These are phyloP conservation scores for Helianthus tuberosus DNA, from an alignment of 129 eudicot species.

Conservation along the genomic window DNA sequence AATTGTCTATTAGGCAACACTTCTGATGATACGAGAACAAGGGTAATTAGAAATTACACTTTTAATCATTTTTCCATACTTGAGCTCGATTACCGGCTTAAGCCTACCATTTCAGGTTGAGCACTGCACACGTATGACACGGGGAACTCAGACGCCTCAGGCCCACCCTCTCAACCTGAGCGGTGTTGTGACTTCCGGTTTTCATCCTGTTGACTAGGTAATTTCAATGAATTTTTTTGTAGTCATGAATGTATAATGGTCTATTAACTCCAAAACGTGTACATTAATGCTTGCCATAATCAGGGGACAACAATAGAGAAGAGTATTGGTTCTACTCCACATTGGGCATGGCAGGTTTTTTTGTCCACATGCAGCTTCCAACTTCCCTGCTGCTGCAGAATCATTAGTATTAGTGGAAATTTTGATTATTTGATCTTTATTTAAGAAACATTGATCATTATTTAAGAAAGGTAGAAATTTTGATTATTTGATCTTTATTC, in stretches of 20 bases:
- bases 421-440: too few relatives aligned
- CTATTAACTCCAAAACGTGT: background rate
- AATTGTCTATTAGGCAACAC: background rate
- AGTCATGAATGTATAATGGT: background rate
- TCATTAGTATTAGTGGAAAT: slow-evolving; percentile 66
- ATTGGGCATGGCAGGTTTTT: slow-evolving; percentile 40
- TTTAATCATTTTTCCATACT: background rate
- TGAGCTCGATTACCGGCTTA: too few relatives aligned
- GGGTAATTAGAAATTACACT: background rate
- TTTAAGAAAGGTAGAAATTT: too few relatives aligned
- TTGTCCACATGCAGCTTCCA: slow-evolving; percentile 23
- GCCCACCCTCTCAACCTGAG: slow-evolving; percentile 30
- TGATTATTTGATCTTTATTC: too few relatives aligned
- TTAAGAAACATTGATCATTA: too few relatives aligned
- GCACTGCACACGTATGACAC: slow-evolving; percentile 29
- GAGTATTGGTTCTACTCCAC: slow-evolving; percentile 37
- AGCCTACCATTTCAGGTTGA: slow-evolving; percentile 6
- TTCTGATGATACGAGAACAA: background rate
- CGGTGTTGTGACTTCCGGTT: slow-evolving; percentile 2
- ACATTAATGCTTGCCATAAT: background rate
- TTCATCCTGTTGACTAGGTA: slow-evolving; percentile 40
- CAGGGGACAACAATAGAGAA: slow-evolving; percentile 70
- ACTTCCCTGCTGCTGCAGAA: slow-evolving; percentile 71
- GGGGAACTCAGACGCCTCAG: slow-evolving; percentile 32
- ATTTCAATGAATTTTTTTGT: background rate